Evolutionary conservation across 2,329 filamentous ascomycete species (phyloP).

Genomic region (Huntiella omanensis): DNA sequence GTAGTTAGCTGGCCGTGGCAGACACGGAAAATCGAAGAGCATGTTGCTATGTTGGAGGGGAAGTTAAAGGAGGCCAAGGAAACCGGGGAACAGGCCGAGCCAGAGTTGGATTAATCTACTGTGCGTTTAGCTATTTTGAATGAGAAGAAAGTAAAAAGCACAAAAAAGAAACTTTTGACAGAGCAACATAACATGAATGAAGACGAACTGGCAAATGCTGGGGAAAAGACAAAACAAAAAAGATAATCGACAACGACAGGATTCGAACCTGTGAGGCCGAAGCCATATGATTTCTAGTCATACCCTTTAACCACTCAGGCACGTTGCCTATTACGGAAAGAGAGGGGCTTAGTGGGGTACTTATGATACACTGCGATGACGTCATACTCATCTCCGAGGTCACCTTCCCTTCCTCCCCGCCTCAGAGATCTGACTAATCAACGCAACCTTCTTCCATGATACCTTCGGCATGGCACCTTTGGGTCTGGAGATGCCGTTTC

Average conservation of each 20-base stretch:
- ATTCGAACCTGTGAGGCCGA: slow-evolving; percentile 11
- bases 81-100: background rate
- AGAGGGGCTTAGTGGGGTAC: background rate
- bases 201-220: too few species aligned
- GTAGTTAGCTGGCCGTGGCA: slow-evolving; percentile 22
- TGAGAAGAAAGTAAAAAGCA: background rate
- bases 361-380: background rate
- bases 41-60: slow-evolving; percentile 19
- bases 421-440: too few species aligned
- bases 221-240: background rate
- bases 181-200: too few species aligned
- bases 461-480: too few species aligned
- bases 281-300: slow-evolving; percentile 11
- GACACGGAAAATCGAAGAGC: slow-evolving; percentile 23
- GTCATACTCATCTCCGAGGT: too few species aligned
- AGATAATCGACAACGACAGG: slow-evolving; percentile 8
- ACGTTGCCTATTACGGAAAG: slow-evolving; percentile 3
- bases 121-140: background rate
- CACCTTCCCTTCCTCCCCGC: too few species aligned
- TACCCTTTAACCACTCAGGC: slow-evolving; percentile 11
- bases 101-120: background rate
- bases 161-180: background rate
- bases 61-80: slow-evolving; percentile 13
- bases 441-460: too few species aligned
- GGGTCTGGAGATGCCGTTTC: too few species aligned